Evolutionary conservation across 108 stramenopile species (phyloP).

Genomic region (Discostella pseudostelligera): DNA sequence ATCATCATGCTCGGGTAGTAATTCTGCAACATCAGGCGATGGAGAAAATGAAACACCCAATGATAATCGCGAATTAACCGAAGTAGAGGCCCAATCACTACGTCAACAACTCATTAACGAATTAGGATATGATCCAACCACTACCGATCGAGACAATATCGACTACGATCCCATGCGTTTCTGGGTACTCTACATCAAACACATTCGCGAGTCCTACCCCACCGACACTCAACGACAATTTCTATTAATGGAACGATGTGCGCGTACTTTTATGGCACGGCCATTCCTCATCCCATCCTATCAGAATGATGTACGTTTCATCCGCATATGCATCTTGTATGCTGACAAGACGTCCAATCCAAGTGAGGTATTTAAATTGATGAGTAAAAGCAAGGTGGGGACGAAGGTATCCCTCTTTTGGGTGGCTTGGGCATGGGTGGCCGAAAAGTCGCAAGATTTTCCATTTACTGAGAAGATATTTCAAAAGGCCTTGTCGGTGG

Average conservation of each 20-base stretch:
- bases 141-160: slow-evolving; percentile 24
- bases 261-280: slow-evolving; percentile 56
- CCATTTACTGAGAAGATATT: slow-evolving; percentile 50
- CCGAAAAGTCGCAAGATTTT: slow-evolving; percentile 46
- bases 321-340: slow-evolving; percentile 77
- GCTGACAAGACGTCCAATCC: slow-evolving; percentile 75
- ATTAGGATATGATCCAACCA: slow-evolving; percentile 24
- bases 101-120: slow-evolving; percentile 18
- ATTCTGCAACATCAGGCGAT: no score
- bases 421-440: slow-evolving; percentile 58
- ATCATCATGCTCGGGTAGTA: neutral
- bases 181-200: slow-evolving; percentile 83
- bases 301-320: slow-evolving; percentile 69
- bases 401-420: slow-evolving; percentile 56
- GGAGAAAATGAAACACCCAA: neutral
- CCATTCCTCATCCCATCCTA: slow-evolving; percentile 48
- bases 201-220: slow-evolving; percentile 65
- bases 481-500: slow-evolving; percentile 63
- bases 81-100: slow-evolving; percentile 25
- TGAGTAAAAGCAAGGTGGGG: slow-evolving; percentile 74
- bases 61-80: slow-evolving; percentile 37
- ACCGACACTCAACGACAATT: slow-evolving; percentile 75
- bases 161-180: slow-evolving; percentile 68
- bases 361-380: slow-evolving; percentile 65
- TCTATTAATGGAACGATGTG: slow-evolving; percentile 80